Conservation (phyloP, 139 green algal genomes). For the Auxenochlorella pyrenoidosa region DNA sequence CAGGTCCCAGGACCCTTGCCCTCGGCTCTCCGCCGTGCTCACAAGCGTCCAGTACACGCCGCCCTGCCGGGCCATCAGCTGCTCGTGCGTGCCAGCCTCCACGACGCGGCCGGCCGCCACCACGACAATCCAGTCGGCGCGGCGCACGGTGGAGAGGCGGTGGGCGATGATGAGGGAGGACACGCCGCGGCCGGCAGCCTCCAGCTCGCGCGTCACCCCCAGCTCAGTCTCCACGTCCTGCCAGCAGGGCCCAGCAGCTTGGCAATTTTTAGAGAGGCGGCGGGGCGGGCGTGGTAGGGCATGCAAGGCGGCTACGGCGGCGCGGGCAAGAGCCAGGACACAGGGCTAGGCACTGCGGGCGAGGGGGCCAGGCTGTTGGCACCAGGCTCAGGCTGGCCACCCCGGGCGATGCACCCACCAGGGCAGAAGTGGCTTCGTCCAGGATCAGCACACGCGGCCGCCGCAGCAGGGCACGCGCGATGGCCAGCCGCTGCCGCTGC, state of each 20-base stretch:
- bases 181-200: neutral
- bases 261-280: too few relatives aligned
- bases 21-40: constrained; percentile 15
- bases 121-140: constrained; percentile 82
- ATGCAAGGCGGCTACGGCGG: neutral
- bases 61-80: constrained; percentile 54
- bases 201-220: constrained; percentile 7
- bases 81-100: constrained; percentile 68
- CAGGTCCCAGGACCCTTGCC: constrained; percentile 2
- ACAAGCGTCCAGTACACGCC: constrained; percentile 67
- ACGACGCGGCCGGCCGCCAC: constrained; percentile 59
- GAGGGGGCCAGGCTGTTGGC: too few relatives aligned
- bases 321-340: neutral
- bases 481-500: constrained; percentile 79
- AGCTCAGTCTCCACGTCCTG: constrained; percentile 57
- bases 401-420: constrained; percentile 32
- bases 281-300: too few relatives aligned
- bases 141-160: constrained; percentile 76
- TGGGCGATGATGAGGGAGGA: constrained; percentile 57
- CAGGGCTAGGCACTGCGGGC: too few relatives aligned
- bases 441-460: constrained; percentile 68
- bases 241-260: neutral
- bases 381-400: too few relatives aligned
- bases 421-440: constrained; percentile 77
- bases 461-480: constrained; percentile 70